Conservation (phyloP, 257 asterid genomes). For the Leptodermis oblonga region DNA sequence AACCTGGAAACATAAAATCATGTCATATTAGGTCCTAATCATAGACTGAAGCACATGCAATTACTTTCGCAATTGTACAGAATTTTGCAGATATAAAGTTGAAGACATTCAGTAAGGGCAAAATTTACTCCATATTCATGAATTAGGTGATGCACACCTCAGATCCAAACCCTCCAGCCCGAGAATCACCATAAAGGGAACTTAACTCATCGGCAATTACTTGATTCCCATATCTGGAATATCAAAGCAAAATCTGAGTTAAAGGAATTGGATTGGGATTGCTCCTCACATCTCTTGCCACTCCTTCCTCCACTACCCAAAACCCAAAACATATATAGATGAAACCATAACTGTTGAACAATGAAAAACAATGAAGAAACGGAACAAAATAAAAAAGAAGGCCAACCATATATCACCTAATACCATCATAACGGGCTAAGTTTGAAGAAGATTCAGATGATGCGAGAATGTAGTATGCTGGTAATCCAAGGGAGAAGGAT, state of each 20-base stretch:
- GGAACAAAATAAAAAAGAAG: constrained; percentile 8
- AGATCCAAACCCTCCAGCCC: constrained; percentile 89
- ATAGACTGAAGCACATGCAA: neutral
- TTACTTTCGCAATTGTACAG: too few relatives aligned
- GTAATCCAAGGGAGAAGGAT: constrained; percentile 85
- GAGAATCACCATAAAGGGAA: constrained; percentile 80
- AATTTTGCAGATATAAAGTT: neutral
- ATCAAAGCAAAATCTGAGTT: neutral
- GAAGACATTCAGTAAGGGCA: neutral
- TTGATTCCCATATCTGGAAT: constrained; percentile 82
- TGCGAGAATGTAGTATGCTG: constrained; percentile 95
- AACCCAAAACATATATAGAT: neutral
- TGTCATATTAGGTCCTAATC: neutral
- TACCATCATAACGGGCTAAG: constrained; percentile 94
- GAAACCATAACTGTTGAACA: neutral
- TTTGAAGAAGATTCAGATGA: constrained; percentile 90
- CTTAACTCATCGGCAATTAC: constrained; percentile 61
- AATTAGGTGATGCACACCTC: constrained; percentile 51
- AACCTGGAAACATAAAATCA: constrained; percentile 44
- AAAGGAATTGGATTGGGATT: neutral
- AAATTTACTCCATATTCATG: neutral
- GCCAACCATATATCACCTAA: constrained; percentile 46
- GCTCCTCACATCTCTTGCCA: neutral
- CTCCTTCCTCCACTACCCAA: neutral
- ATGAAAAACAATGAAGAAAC: neutral